Base-by-base conservation (phyloP, 2,329 filamentous ascomycete species). In the Xylariaceae sp. region DNA sequence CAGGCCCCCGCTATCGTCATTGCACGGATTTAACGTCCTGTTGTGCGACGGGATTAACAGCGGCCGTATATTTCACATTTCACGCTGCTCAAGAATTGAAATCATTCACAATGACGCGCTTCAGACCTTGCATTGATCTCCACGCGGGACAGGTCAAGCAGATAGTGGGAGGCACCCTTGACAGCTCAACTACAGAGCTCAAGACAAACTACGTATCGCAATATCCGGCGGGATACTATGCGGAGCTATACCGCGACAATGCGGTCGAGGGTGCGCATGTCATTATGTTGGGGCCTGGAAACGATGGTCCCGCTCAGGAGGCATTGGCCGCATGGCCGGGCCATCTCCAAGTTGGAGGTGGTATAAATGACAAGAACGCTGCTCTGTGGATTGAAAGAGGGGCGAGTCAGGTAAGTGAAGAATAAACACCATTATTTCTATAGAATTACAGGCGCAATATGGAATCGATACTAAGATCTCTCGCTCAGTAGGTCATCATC, bases 141-240 rank as follows among this genome's bases (percentile, higher is more conserved):
- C 94, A 99, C 75, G 88, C 92, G n/a, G 94, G 94, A 11, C 88
- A 93, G 72, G 94, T 99, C 61, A 99, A 99, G 79, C 94, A 99
- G 75, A 99, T 99, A 68, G 92, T 99, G 47, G 94, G 94, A 67
- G 93, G 94, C 61, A 97, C 94, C 1, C 83, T 99, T 63, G 88
- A 88, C 76, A 83, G 83, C 72, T 74, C 81, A 7, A 83, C 83
- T 1, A 73, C 80, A 5, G 80, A 83, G 58, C 82, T 97, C 58
- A 88, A 91, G 77, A 97, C 93, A 52, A 99, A 99, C 76, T 92
- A 91, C 77, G 88, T 96, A 62, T 97, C 94, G 8, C 83, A 87
- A 53, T 86, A 93, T 62, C 88, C 92, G 8, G 86, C 94, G 2
- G 83, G 84, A 3, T 82, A 96, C 77, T 99, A 90, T 73, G 89